Conservation (phyloP, 1,139 yeast genomes). For the Kurtzmaniella natalensis region DNA sequence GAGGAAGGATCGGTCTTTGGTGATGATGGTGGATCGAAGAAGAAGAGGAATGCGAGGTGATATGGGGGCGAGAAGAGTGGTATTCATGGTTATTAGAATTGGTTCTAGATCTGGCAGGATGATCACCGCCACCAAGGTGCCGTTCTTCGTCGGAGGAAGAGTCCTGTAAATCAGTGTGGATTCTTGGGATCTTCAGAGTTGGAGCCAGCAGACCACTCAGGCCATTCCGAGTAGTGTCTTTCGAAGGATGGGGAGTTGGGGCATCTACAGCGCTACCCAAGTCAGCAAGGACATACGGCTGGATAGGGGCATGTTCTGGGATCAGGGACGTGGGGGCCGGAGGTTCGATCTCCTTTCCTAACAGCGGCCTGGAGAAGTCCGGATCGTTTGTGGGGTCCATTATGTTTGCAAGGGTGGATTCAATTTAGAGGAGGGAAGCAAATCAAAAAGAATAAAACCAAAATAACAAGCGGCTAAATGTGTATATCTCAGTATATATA, state of each 20-base stretch:
- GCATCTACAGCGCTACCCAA: constrained; percentile 67
- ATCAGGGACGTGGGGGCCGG: constrained; percentile 70
- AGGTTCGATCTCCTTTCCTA: constrained; percentile 56
- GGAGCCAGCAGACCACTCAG: constrained; percentile 1
- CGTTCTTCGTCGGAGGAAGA: constrained; percentile 32
- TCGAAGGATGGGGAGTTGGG: constrained; percentile 56
- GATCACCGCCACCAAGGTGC: too few species aligned
- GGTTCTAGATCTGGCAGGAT: constrained; percentile 8
- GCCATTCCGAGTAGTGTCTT: constrained; percentile 5
- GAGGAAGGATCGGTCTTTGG: constrained; percentile 27
- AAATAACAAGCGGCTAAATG: too few species aligned
- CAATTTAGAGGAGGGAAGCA: neutral
- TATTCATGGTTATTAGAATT: too few species aligned
- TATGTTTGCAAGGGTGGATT: neutral
- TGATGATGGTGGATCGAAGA: too few species aligned
- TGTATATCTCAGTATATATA: too few species aligned
- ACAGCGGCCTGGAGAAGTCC: constrained; percentile 68
- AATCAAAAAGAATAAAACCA: too few species aligned
- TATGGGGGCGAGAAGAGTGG: constrained; percentile 10
- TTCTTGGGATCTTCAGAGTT: constrained; percentile 39
- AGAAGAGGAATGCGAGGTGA: constrained; percentile 8
- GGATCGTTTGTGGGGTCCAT: constrained; percentile 87
- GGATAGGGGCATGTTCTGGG: constrained; percentile 72
- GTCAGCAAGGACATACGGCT: constrained; percentile 73
- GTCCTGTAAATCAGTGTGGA: constrained; percentile 36